Evolutionary conservation across 306 rosid genomes (phyloP), one percentile per base, ranked within the genome.

Genomic region (Albizia julibrissin): DNA sequence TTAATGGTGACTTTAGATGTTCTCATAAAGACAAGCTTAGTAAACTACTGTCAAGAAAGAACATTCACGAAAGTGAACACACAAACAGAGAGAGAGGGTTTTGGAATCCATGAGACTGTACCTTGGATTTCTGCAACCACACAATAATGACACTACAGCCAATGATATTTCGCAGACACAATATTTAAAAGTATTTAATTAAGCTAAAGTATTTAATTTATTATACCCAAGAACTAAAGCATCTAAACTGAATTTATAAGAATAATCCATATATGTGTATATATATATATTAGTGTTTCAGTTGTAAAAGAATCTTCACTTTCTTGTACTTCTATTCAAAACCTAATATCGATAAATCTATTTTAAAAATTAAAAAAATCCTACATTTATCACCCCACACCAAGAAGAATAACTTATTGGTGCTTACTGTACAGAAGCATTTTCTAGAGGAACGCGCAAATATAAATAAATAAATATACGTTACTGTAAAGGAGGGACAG

Each of bases 41-140:
- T 43, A 43, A 68, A 74, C 74, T 74, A 22, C 26, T 33, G 39
- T 47, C 79, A 44, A 22, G 24, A 44, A 64, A 22, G 58, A 54
- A 58, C 31, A 82, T 58, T 61, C 39, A 72, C 39, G 59, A 72
- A 72, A 12, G 7, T 5, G n/a, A 70, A n/a, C 13, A 68, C 13
- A 9, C 6, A 1, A 0, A 21, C 15, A 2, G 16, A 3, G 29
- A 3, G 26, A 10, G 46, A 0, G 10, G 31, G 27, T 40, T 65
- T 67, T 46, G 21, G 66, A 67, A 68, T 58, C 18, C 65, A 68
- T 52, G 61, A 52, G 24, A 19, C 22, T 46, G 50, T 64, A 49
- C 52, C 83, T 31, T 82, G 42, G 75, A 64, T 59, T 78, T 81
- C 78, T 50, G 44, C 70, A 65, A 65, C 56, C 72, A 69, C 33